Conservation (phyloP, 2,329 filamentous ascomycete genomes). For the Annulohypoxylon truncatum region DNA sequence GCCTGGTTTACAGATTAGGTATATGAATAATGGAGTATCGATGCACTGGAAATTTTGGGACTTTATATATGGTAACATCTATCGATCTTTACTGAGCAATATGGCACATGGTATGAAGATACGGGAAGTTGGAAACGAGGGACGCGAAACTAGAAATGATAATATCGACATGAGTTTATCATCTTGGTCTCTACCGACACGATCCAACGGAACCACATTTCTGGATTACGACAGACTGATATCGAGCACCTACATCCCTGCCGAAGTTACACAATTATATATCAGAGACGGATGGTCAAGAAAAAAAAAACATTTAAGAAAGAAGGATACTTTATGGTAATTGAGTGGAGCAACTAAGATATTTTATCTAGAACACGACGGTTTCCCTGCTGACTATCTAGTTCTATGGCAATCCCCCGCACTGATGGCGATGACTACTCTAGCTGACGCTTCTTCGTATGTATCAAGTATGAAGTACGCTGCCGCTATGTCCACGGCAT, state of each 20-base stretch:
- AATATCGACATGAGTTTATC: background rate
- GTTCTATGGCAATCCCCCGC: background rate
- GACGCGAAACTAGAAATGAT: background rate
- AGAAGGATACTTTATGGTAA: background rate
- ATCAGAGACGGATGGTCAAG: background rate
- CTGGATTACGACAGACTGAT: background rate
- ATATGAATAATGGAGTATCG: background rate
- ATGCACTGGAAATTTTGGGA: background rate
- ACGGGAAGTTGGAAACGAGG: background rate
- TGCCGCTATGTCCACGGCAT: background rate
- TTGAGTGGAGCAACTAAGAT: background rate
- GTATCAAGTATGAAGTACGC: background rate
- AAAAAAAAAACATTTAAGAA: background rate
- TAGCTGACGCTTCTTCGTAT: no score
- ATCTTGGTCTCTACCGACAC: background rate
- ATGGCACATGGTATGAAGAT: background rate
- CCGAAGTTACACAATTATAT: background rate
- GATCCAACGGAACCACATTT: background rate
- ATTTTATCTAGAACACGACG: no score
- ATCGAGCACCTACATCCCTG: background rate
- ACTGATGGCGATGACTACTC: background rate
- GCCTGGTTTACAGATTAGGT: background rate
- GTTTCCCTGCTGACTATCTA: no score
- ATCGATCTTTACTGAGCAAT: background rate
- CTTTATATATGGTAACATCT: background rate